Evolutionary conservation across 495 filamentous ascomycete genomes (phyloP).

Genomic region (Elasticomyces elasticus): DNA sequence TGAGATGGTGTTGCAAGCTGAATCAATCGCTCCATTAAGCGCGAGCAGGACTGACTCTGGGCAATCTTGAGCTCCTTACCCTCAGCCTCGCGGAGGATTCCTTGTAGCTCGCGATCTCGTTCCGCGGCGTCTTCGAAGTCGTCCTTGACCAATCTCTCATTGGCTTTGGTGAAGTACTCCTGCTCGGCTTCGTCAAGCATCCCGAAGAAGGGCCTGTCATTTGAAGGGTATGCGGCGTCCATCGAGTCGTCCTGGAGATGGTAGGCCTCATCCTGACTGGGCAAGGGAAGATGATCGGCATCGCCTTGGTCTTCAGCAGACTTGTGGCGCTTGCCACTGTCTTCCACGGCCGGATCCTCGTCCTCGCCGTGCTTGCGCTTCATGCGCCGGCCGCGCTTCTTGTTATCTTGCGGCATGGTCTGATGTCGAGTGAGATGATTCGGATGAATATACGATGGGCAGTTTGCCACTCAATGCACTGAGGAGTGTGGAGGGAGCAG

Average conservation of each 20-base stretch:
- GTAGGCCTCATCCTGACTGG: not conserved
- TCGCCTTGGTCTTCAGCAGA: slow-evolving; percentile 13
- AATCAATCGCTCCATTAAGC: slow-evolving; percentile 85
- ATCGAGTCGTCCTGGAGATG: slow-evolving; percentile 7
- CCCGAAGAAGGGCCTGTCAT: slow-evolving; percentile 67
- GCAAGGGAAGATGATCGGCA: not conserved
- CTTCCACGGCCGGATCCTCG: not conserved
- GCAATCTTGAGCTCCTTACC: slow-evolving; percentile 95
- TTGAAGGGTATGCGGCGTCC: slow-evolving; percentile 18
- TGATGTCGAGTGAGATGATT: not conserved
- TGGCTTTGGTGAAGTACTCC: slow-evolving; percentile 84
- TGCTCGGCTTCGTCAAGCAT: slow-evolving; percentile 82
- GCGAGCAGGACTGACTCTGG: slow-evolving; percentile 86
- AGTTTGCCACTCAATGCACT: not conserved
- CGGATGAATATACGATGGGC: not conserved
- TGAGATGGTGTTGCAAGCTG: slow-evolving; percentile 67
- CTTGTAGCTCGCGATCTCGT: slow-evolving; percentile 58
- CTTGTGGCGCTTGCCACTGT: slow-evolving; percentile 24
- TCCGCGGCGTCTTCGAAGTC: no score
- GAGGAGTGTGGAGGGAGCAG: not conserved
- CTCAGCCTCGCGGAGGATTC: slow-evolving; percentile 76
- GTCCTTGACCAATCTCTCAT: slow-evolving; percentile 79
- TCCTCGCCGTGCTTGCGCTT: slow-evolving; percentile 43
- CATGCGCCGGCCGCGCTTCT: slow-evolving; percentile 58
- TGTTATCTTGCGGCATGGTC: slow-evolving; percentile 56